A percentile compares a stretch with the other conserved stretches of the same genome.
phyloP scores from a whole-genome alignment of 352 stramenopile species.

The Pythium diclinum region DNA sequence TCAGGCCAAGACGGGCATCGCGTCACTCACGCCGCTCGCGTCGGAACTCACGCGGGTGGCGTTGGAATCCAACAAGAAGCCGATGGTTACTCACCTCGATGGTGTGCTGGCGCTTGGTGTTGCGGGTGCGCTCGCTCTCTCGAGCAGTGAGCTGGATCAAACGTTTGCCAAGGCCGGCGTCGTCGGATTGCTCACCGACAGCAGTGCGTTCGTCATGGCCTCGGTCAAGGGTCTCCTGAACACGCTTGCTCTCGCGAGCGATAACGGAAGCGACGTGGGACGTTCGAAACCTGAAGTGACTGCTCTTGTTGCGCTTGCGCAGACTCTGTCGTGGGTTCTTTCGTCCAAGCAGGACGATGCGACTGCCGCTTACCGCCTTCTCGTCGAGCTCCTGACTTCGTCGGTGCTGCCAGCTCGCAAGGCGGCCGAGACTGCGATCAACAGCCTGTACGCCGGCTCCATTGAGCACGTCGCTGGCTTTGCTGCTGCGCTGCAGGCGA shows the following conservation, averaged over 20 bases:
- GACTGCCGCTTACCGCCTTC: conserved; percentile 45
- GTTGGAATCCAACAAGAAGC: conserved; percentile 74
- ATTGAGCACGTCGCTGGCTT: conserved; percentile 55
- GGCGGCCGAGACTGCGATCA: conserved; percentile 43
- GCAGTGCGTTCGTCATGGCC: conserved; percentile 45
- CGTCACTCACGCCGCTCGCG: conserved; percentile 43
- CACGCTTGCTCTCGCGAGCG: conserved; percentile 16
- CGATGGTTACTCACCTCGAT: conserved; percentile 67
- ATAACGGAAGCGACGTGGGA: conserved; percentile 19
- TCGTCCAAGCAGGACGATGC: conserved; percentile 54
- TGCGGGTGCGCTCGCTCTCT: conserved; percentile 52
- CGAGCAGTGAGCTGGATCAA: conserved; percentile 57
- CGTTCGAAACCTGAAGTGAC: conserved; percentile 57
- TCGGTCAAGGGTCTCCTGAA: conserved; percentile 45
- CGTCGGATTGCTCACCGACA: conserved; percentile 39
- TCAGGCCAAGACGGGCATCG: conserved; percentile 28
- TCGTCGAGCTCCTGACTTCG: conserved; percentile 60
- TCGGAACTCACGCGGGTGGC: conserved; percentile 57
- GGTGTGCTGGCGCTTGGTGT: conserved; percentile 67
- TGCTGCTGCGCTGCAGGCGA: conserved; percentile 52
- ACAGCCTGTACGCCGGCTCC: conserved; percentile 50
- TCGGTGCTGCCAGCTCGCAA: conserved; percentile 48
- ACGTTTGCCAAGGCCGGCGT: conserved; percentile 52
- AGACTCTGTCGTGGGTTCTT: conserved; percentile 65
- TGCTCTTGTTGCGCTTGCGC: conserved; percentile 46